A percentile compares a stretch with the other conserved stretches of the same genome.
Evolutionary conservation across 2,329 filamentous ascomycete genomes (phyloP).

Genomic region (Ploettnerulaceae sp.): DNA sequence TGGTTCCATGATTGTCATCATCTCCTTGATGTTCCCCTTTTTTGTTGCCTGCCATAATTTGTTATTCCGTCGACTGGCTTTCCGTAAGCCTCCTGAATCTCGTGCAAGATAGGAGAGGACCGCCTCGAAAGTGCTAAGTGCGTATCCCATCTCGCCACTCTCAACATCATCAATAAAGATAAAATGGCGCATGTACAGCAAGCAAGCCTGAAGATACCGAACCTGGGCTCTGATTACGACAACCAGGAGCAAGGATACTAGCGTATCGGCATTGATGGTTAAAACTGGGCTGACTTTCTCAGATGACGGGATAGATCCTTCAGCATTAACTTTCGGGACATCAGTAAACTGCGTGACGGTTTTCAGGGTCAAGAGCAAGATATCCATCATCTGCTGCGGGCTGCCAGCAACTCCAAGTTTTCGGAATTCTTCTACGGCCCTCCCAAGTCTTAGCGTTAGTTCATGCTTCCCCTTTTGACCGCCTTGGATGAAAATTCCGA

Average conservation of each 20-base stretch:
- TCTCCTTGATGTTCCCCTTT: conserved; percentile 67
- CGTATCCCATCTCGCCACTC: conserved; percentile 92
- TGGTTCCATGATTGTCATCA: conserved; percentile 77
- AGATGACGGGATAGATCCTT: conserved; percentile 31
- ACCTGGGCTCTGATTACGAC: conserved; percentile 90
- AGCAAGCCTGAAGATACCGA: conserved; percentile 77
- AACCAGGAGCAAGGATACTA: conserved; percentile 85
- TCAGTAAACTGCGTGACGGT: conserved; percentile 67
- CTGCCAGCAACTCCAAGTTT: conserved; percentile 68
- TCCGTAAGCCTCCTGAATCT: conserved; percentile 76
- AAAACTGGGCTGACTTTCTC: conserved; percentile 45
- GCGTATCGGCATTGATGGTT: conserved; percentile 74
- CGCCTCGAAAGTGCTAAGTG: conserved; percentile 90
- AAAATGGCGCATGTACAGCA: conserved; percentile 95
- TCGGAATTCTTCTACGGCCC: conserved; percentile 82
- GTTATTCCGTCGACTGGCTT: conserved; percentile 80
- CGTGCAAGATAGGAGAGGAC: conserved; percentile 82
- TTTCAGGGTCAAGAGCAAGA: conserved; percentile 54
- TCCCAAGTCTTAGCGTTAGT: conserved; percentile 68
- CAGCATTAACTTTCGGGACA: conserved; percentile 37
- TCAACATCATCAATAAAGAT: conserved; percentile 98
- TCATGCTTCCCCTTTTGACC: conserved; percentile 75
- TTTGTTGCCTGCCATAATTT: conserved; percentile 82
- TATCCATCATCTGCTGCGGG: conserved; percentile 37
- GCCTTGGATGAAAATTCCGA: conserved; percentile 81